Evolutionary conservation across 345 rosid species (phyloP), one percentile per base, ranked within the genome.

Genomic region (Turritis glabra): DNA sequence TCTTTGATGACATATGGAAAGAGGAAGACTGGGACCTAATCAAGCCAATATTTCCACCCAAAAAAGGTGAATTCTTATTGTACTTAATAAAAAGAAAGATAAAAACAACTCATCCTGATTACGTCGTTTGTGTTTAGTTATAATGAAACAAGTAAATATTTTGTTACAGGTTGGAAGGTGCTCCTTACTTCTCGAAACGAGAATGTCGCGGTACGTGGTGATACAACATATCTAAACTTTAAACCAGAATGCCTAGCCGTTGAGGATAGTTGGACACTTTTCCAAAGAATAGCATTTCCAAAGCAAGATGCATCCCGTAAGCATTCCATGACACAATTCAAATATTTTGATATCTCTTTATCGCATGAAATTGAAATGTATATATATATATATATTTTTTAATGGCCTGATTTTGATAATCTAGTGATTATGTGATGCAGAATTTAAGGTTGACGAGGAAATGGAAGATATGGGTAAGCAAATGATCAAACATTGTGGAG

Each of bases 101-200:
- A 0, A 37, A 10, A 37, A 37, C 13, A 37, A 9, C 12, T 30
- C 8, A 30, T 7, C 1, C 33, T 5, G 2, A 30, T 30, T 30
- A 30, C 1, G 2, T 7, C 7, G 2, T 30, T 30, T 30, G 9
- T 30, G 33, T 30, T 30, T 30, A 1, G 9, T 30, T 33, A 33
- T 33, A 1, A 8, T 33, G 3, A 33, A 33, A 33, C 37, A 2
- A 8, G 12, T 41, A 41, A 4, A 41, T 5, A 5, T 35, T 59
- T 7, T 56, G 60, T 6, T 29, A 1, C 32, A 52, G 57, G 4
- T 25, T 52, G 57, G 57, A 52, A 23, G 5, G 17, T 52, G 33
- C 9, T 85, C 61, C 44, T 82, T 10, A 85, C 85, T 0, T 75
- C 87, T 26, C 78, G 83, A 15, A 68, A 78, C 8, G 70, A 8